phyloP scores from a whole-genome alignment of 1,284 basidiomycete genomes.

The Melampsora occidentalis region DNA sequence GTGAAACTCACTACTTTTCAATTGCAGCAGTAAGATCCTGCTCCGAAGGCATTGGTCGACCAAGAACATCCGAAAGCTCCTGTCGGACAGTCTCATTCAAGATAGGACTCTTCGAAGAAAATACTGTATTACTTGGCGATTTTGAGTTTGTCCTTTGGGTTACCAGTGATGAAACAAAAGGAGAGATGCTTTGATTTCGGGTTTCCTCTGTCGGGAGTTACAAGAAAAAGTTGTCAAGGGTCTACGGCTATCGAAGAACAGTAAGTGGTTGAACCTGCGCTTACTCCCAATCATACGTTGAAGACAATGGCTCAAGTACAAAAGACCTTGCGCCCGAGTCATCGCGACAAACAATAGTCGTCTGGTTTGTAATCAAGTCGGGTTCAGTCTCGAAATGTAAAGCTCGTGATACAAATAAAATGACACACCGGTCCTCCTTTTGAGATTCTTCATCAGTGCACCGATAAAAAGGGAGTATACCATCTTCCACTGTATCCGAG shows the following conservation, averaged over 20 bases:
- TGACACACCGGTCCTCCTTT: conserved; percentile 73
- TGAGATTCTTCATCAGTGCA: conserved; percentile 63
- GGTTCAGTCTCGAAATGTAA: neutral
- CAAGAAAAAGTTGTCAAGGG: neutral
- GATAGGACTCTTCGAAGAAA: conserved; percentile 9
- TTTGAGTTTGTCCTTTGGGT: neutral
- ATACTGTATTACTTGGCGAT: neutral
- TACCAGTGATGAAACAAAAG: conserved; percentile 14
- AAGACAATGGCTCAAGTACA: conserved; percentile 62
- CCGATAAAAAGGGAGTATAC: conserved; percentile 74
- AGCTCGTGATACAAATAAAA: conserved; percentile 2
- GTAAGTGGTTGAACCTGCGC: neutral
- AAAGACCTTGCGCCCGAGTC: conserved; percentile 74
- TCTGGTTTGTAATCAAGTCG: conserved; percentile 53
- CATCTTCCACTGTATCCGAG: conserved; percentile 64
- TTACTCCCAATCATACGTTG: conserved; percentile 49
- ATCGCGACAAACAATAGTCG: conserved; percentile 85
- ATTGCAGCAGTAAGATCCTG: conserved; percentile 10
- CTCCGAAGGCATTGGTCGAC: conserved; percentile 4
- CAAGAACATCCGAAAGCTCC: conserved; percentile 26
- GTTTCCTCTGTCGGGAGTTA: conserved; percentile 13
- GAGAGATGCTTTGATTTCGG: conserved; percentile 14
- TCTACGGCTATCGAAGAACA: neutral
- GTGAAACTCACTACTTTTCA: conserved; percentile 25
- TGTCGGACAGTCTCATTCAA: conserved; percentile 10